Evolutionary conservation across 2,329 filamentous ascomycete genomes (phyloP), one percentile per base, ranked within the genome.

Genomic region (Penicillium sp.): DNA sequence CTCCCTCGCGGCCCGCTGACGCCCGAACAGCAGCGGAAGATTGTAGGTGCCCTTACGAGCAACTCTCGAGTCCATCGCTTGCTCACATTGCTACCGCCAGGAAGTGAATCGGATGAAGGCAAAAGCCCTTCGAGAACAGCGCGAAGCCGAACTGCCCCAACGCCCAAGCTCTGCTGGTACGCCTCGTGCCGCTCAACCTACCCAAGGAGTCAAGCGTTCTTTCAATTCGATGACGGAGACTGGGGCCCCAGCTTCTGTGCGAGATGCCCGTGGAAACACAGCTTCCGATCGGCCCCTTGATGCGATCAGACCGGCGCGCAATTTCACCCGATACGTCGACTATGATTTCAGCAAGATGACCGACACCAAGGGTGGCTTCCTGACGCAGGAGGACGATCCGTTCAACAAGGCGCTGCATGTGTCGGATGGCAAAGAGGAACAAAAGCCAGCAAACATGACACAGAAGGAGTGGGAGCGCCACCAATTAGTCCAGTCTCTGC

Each of bases 281-380:
- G 28, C 69, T 39, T 64, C 68, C 5, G 59, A 61, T 28, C 66
- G 71, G 8, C 72, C 72, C 6, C 64, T 73, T 28, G 69, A 77
- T 40, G 68, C 73, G 4, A 84, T 95, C 43, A 84, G 83, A 47
- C 86, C 92, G 0, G 88, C 89, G 33, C 82, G 84, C 63, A 96
- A 95, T 65, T 96, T 97, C 60, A 83, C 88, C 53, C 92, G 93
- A 68, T 97, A 87, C 67, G 91, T 98, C 64, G 93, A 98, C 66
- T 97, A 96, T 73, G 93, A 98, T 70, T 93, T 98, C 72, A 92
- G 88, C 66, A 87, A 92, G 72, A 97, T 98, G 90, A 95, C 87
- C 6, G 93, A 98, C 69, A 97, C 92, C 0, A 96, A 96, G 66
- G 93, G 93, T 54, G 93, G 93, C 0, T 98, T 98, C 70, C 72